Evolutionary conservation across 495 filamentous ascomycete genomes (phyloP), one percentile per base, ranked within the genome.

Genomic region (Clavariopsis aquatica): DNA sequence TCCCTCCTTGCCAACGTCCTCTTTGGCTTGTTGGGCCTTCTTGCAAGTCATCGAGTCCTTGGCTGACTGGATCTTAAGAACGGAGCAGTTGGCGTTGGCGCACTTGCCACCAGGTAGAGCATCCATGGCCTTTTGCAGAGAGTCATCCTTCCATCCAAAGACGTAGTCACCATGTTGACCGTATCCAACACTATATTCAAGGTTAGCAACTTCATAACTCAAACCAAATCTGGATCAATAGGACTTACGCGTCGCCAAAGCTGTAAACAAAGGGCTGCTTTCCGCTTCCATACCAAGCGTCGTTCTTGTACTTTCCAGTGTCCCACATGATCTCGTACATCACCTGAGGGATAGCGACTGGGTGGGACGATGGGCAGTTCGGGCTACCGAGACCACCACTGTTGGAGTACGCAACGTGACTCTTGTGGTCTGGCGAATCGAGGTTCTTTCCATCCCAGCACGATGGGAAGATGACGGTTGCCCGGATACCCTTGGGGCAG

Each of bases 401-500:
- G 31, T 61, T 65, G 29, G 59, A 56, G 46, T 65, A 69, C 0
- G 66, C 66, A 34, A 69, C 62, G 27, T 69, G 66, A 56, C 51
- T 57, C 57, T 65, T 69, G 46, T 69, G 66, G 56, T 69, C 62
- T 19, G 66, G 61, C 1, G 61, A 65, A 53, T 69, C 66, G 27
- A 69, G 61, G 23, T 69, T 69, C 47, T 52, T 51, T 46, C 66
- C 66, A 49, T 69, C 66, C 66, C 66, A 69, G 57, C 66, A 69
- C 62, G 59, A 55, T 10, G 66, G 66, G 56, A 69, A 69, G 34
- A 65, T 65, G 52, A 69, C 49, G 12, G 60, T 69, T 20, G 66
- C 66, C 10, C 66, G 61, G 45, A 69, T 69, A 52, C 80, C 80
- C 49, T 77, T 78, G 77, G 81, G 60, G 78, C 80, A 29, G 77